Base-by-base conservation (phyloP, 345 rosid species). In the Citrus hindsii region DNA sequence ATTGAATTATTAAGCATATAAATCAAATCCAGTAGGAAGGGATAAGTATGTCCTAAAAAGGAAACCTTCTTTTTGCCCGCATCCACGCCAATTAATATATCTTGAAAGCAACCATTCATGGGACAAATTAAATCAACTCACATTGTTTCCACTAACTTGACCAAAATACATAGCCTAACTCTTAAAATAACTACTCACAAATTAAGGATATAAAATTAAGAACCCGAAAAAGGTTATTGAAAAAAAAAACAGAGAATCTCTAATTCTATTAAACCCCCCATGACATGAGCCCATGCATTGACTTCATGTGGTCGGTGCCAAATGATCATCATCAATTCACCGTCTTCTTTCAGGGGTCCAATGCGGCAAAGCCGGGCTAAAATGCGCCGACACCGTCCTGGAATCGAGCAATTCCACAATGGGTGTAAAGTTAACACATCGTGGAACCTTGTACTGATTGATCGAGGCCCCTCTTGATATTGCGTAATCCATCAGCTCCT, bases 391-490 rank as follows among this genome's bases (percentile, higher is more conserved):
- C 51, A 87, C 85, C 62, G 91, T 92, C 79, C 97, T 87, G 16
- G 93, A 91, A 85, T 94, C 97, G 5, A 96, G 90, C 75, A 96
- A 75, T 84, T 96, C 98, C 90, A 94, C 83, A 16, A 94, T 94
- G 6, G 99, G 98, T 10, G 91, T 89, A 76, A 87, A 94, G 82
- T 87, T 96, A 3, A 96, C 98, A 80, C 99, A 96, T 82, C 99
- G 85, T 13, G 99, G 98, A 55, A 89, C 99, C 85, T 96, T 96
- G 67, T 96, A 96, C 82, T 96, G 99, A 71, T 96, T 96, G 65
- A 96, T 96, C 5, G 99, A 96, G 0, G 99, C 99, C 0, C 99
- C 98, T 64, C 97, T 87, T 22, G 99, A 92, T 67, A 96, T 92
- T 3, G 98, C 97, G 62, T 94, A 94, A 80, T 96, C 99, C 98